Conservation (phyloP, 192 early-diverging fungal genomes). For the Piromyces finnis region DNA sequence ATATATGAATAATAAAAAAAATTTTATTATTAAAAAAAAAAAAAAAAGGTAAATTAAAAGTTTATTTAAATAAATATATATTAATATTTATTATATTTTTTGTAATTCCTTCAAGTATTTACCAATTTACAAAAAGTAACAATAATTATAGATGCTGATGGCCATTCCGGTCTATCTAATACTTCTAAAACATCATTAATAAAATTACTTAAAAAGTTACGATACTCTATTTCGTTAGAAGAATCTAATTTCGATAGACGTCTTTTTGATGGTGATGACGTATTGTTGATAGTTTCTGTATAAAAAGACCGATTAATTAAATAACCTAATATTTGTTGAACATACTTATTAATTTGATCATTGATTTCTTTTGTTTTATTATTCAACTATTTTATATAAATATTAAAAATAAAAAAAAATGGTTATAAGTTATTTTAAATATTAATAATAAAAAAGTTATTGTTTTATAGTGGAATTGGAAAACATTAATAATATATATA, state of each 20-base stretch:
- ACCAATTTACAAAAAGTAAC: constrained; percentile 50
- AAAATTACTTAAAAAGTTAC: constrained; percentile 45
- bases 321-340: not conserved
- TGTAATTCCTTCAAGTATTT: too few relatives aligned
- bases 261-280: not conserved
- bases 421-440: too few relatives aligned
- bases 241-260: not conserved
- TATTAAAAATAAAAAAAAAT: not conserved
- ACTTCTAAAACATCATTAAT: constrained; percentile 52
- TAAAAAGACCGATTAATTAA: not conserved
- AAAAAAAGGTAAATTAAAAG: too few relatives aligned
- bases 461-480: too few relatives aligned
- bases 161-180: constrained; percentile 77
- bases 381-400: not conserved
- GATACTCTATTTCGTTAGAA: constrained; percentile 52
- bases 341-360: not conserved
- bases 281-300: not conserved
- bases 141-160: constrained; percentile 56
- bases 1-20: too few relatives aligned
- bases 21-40: too few relatives aligned
- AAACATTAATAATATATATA: too few relatives aligned
- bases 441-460: too few relatives aligned
- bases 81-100: too few relatives aligned
- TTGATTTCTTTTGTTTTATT: not conserved
- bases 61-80: too few relatives aligned